Percentiles rank a stretch among this genome's conserved stretches.
Evolutionary conservation across 2,329 filamentous ascomycete species (phyloP).

Genomic region (Fusarium succisae): DNA sequence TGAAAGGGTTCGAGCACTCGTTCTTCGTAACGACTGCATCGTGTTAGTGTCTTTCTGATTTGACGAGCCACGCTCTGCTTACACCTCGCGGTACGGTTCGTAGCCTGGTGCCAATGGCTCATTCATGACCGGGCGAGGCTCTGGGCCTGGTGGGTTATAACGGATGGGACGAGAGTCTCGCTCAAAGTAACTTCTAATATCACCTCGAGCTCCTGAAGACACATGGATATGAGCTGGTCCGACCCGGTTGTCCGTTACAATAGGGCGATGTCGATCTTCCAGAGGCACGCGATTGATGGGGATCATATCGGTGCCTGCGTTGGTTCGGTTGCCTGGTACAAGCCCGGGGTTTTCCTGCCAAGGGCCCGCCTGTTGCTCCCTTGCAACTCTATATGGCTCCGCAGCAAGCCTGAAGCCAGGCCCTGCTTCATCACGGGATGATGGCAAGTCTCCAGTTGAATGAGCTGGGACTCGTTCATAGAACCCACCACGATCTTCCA

Average conservation of each 20-base stretch:
- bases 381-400: constrained; percentile 18
- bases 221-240: constrained; percentile 2
- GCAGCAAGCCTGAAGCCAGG: constrained; percentile 24
- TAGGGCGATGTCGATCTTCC: constrained; percentile 10
- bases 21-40: constrained; percentile 25
- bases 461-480: constrained; percentile 46
- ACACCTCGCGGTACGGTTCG: constrained; percentile 40
- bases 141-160: constrained; percentile 8
- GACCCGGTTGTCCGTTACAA: constrained; percentile 16
- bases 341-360: constrained; percentile 37
- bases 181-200: constrained; percentile 5
- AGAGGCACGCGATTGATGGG: constrained; percentile 21
- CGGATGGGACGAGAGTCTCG: constrained; percentile 13
- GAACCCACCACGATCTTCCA: constrained; percentile 53
- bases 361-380: constrained; percentile 29
- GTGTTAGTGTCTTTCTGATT: constrained; percentile 19
- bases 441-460: constrained; percentile 15
- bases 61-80: constrained; percentile 11
- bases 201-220: constrained; percentile 1
- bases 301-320: constrained; percentile 32
- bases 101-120: constrained; percentile 13
- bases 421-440: constrained; percentile 10
- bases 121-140: constrained; percentile 22
- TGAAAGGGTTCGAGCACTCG: constrained; percentile 1
- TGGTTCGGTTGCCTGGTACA: constrained; percentile 26